Percentiles rank a stretch among this genome's conserved stretches.
Evolutionary conservation across 257 asterid species (phyloP).

Genomic region (Forsythia suspensa): DNA sequence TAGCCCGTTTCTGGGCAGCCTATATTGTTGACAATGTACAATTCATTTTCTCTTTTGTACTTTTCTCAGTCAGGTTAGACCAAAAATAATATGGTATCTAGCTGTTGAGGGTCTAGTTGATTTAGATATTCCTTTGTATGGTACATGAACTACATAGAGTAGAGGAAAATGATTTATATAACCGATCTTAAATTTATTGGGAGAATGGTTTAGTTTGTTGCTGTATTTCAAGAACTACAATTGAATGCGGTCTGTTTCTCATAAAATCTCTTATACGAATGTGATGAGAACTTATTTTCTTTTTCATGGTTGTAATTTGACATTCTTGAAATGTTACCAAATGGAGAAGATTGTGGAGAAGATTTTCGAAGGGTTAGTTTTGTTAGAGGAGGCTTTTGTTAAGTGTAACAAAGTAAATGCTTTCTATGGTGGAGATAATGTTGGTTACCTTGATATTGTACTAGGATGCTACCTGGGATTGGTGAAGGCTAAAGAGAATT

Average conservation of each 20-base stretch:
- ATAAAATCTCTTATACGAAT: too few relatives aligned
- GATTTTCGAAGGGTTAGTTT: conserved; percentile 36
- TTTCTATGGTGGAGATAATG: conserved; percentile 54
- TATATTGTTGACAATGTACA: conserved; percentile 52
- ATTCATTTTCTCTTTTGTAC: background rate
- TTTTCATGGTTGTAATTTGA: background rate
- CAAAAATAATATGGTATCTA: too few relatives aligned
- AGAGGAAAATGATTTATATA: too few relatives aligned
- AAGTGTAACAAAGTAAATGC: conserved; percentile 50
- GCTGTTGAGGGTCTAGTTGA: background rate
- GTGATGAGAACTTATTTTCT: background rate
- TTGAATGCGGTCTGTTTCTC: too few relatives aligned
- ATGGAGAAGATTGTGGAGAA: background rate
- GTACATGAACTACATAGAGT: too few relatives aligned
- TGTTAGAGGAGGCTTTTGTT: conserved; percentile 59
- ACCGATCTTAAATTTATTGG: background rate
- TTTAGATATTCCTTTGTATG: too few relatives aligned
- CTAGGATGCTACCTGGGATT: conserved; percentile 59
- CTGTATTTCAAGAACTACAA: too few relatives aligned
- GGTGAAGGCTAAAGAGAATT: conserved; percentile 36
- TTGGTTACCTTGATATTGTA: conserved; percentile 60
- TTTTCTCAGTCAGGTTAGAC: too few relatives aligned
- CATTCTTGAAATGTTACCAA: background rate
- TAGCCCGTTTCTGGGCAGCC: conserved; percentile 58
- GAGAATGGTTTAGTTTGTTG: too few relatives aligned